Evolutionary conservation across 768 basidiomycete genomes (phyloP), one percentile per base, ranked within the genome.

Genomic region (Boletus sp.): DNA sequence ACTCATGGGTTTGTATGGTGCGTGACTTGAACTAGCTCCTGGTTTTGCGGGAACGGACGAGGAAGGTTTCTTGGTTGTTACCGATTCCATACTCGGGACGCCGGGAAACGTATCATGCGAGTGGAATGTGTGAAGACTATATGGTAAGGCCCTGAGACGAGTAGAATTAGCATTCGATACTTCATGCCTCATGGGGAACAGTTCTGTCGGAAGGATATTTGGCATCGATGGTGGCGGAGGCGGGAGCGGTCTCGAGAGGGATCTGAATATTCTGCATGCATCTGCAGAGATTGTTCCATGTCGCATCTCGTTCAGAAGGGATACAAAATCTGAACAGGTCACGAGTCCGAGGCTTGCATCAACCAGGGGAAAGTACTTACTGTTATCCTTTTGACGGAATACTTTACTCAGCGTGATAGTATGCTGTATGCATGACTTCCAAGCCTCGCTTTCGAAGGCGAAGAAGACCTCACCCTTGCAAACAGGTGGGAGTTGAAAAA

Each of bases 231-330:
- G 32, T 11, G 62, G 69, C 1, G 61, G 62, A 21, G 55, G 66
- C 2, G 61, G 60, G 21, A 70, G 59, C 55, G 47, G 61, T 30
- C 60, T 71, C 0, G 75, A 70, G 7, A 88, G 75, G 4, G 69
- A 63, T 32, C 71, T 71, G 72, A 87, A 87, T 27, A 71, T 74
- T 15, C 52, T 54, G 33, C 80, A 77, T 1, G 83, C 80, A 1
- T 71, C 64, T 0, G 68, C 57, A 0, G 79, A 77, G 27, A 88
- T 75, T 5, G 63, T 67, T 0, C 89, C 89, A 43, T 79, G 80
- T 27, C 89, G 81, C 72, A 89, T 82, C 66, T 87, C 82, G 65
- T 90, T 90, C n/a, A 92, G 70, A 67, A 89, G 80, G 49, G 82
- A 77, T 56, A 90, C 78, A 60, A 91, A 87, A 29, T 74, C 86